A percentile compares a stretch with the other conserved stretches of the same genome.
Evolutionary conservation across 352 stramenopile genomes (phyloP).

Genomic region (Phytophthora hibernalis): DNA sequence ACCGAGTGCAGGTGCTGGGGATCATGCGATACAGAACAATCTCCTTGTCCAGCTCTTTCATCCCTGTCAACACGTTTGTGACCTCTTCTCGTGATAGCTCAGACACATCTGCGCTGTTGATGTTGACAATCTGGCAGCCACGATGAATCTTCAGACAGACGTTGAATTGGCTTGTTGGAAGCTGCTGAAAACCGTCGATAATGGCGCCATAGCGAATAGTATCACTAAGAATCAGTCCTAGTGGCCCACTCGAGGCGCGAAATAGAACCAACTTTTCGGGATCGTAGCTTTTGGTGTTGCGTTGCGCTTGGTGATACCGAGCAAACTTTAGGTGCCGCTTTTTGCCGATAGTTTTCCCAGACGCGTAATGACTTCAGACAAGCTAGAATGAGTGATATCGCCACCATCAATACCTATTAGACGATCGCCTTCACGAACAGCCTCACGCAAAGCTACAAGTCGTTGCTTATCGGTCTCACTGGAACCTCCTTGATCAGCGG

Average conservation of each 20-base stretch:
- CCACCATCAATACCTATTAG: constrained; percentile 59
- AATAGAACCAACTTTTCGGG: constrained; percentile 62
- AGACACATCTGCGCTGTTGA: constrained; percentile 64
- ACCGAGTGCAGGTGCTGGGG: constrained; percentile 24
- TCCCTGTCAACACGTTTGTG: constrained; percentile 34
- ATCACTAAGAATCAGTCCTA: constrained; percentile 60
- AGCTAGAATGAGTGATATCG: constrained; percentile 50
- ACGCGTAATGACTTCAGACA: constrained; percentile 53
- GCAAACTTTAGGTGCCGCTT: constrained; percentile 57
- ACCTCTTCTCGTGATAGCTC: constrained; percentile 44
- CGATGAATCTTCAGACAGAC: constrained; percentile 43
- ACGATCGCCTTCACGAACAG: constrained; percentile 53
- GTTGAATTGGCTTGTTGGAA: constrained; percentile 52
- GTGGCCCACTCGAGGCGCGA: constrained; percentile 46
- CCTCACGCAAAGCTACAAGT: constrained; percentile 41
- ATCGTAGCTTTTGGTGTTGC: constrained; percentile 45
- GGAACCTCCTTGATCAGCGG: constrained; percentile 32
- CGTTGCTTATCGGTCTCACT: constrained; percentile 44
- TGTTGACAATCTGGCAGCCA: constrained; percentile 60
- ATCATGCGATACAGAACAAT: constrained; percentile 61
- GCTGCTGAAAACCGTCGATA: constrained; percentile 55
- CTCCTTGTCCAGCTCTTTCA: constrained; percentile 62
- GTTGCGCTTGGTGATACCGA: constrained; percentile 45
- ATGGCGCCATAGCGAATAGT: constrained; percentile 49
- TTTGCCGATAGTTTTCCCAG: constrained; percentile 52